These are phyloP conservation scores for Karstenula rhodostoma DNA, from an alignment of 2,329 filamentous ascomycete species.

Conservation along the genomic window DNA sequence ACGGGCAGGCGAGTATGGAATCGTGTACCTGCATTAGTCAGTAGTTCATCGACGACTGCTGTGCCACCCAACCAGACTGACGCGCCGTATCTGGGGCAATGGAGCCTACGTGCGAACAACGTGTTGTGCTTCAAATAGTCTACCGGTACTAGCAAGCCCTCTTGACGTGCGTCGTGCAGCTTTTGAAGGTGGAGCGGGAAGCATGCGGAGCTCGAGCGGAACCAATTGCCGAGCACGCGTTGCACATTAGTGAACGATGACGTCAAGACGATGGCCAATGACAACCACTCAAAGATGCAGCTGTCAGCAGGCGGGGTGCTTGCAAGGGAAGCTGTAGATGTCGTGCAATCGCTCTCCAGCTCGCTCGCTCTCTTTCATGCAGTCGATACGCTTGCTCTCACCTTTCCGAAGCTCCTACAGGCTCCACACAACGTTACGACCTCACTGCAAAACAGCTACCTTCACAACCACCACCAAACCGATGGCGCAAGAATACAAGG, in stretches of 20 bases:
- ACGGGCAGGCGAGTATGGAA: constrained; percentile 45
- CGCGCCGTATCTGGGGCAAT: constrained; percentile 26
- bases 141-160: neutral
- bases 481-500: constrained; percentile 62
- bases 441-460: constrained; percentile 24
- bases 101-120: neutral
- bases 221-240: constrained; percentile 12
- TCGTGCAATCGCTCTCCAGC: constrained; percentile 10
- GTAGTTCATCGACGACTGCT: constrained; percentile 6
- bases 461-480: constrained; percentile 39
- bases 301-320: constrained; percentile 13
- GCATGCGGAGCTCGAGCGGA: neutral
- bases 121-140: neutral
- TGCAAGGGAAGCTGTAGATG: constrained; percentile 11
- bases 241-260: constrained; percentile 12
- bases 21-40: constrained; percentile 30
- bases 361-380: constrained; percentile 11
- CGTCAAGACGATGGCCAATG: constrained; percentile 15
- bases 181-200: neutral
- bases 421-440: constrained; percentile 18
- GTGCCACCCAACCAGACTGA: constrained; percentile 18
- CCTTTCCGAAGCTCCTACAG: constrained; percentile 33
- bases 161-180: neutral
- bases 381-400: constrained; percentile 24
- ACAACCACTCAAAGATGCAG: constrained; percentile 7